These are phyloP conservation scores for Endoconidiophora laricicola DNA, from an alignment of 2,329 filamentous ascomycete species.

Conservation along the genomic window DNA sequence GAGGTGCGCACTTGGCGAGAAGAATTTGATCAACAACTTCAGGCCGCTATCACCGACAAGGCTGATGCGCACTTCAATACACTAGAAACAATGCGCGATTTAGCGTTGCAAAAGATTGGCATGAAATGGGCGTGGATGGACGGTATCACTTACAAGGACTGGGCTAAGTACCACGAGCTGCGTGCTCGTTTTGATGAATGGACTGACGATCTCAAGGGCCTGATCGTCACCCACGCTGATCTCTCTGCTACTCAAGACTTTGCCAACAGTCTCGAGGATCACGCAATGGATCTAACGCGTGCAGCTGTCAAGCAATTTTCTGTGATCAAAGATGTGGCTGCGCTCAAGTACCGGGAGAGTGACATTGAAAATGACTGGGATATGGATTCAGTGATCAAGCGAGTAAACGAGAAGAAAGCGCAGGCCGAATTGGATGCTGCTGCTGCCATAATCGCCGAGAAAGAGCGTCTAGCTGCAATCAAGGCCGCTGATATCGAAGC, in stretches of 20 bases:
- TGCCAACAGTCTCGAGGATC: conserved; percentile 53
- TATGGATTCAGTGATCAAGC: conserved; percentile 43
- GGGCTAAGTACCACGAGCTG: conserved; percentile 83
- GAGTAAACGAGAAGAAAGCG: conserved; percentile 28
- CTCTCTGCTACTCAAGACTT: conserved; percentile 51
- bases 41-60: conserved; percentile 50
- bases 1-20: conserved; percentile 62
- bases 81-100: conserved; percentile 63
- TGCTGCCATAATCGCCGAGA: conserved; percentile 14
- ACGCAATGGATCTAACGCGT: conserved; percentile 66
- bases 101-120: conserved; percentile 79
- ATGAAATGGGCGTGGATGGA: conserved; percentile 95
- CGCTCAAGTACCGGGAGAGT: conserved; percentile 62
- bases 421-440: conserved; percentile 18
- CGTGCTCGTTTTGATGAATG: conserved; percentile 71
- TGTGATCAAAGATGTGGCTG: conserved; percentile 65
- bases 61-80: conserved; percentile 70
- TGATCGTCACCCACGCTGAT: conserved; percentile 57
- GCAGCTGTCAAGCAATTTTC: conserved; percentile 63
- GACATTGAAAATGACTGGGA: conserved; percentile 70
- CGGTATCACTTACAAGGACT: conserved; percentile 90
- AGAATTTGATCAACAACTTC: conserved; percentile 52
- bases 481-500: conserved; percentile 6
- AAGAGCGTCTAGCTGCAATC: conserved; percentile 1
- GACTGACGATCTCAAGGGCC: conserved; percentile 63